Evolutionary conservation across 176 grass and related monocot species (phyloP), one percentile per base, ranked within the genome.

Genomic region (Ensete glaucum): DNA sequence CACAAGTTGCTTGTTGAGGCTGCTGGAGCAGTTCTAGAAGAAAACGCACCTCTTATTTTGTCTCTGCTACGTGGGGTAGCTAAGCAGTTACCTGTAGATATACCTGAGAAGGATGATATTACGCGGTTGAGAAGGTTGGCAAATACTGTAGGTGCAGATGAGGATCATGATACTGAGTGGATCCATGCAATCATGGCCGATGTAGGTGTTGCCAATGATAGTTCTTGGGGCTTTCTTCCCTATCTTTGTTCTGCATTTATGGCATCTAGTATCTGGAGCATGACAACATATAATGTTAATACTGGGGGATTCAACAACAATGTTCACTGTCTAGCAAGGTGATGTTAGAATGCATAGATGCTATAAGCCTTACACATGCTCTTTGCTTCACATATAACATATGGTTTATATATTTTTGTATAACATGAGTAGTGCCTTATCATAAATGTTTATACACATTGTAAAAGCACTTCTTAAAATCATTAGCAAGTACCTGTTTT

Each of bases 231-330:
- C 81, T 75, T 98, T 60, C 88, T 98, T 84, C 94, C 94, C 70
- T 98, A 89, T 88, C 90, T 98, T 72, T 98, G 85, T 76, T 84
- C 94, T 78, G 88, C 88, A 68, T 98, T 98, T 85, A 93, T 98
- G 94, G 85, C 83, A 75, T 93, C 94, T 73, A 88, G 81, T 76
- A 78, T 88, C n/a, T 98, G 90, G 94, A 92, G 82, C 72, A 83
- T 71, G 52, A 83, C 86, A 78, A 74, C 77, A 81, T 98, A 93
- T 85, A 85, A 93, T 81, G 77, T 89, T 4, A 93, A 80, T 77
- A 86, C 82, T 75, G 86, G 94, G 67, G 90, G 88, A 9, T 93
- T 93, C 83, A 91, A 87, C 77, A 93, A 93, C 77, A 98, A 98
- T 85, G 54, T 98, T 58, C 90, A 93, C 57, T 93, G 94, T 80